These are phyloP conservation scores for Hansenula lynferdii DNA, from an alignment of 1,139 yeast genomes.

Conservation along the genomic window DNA sequence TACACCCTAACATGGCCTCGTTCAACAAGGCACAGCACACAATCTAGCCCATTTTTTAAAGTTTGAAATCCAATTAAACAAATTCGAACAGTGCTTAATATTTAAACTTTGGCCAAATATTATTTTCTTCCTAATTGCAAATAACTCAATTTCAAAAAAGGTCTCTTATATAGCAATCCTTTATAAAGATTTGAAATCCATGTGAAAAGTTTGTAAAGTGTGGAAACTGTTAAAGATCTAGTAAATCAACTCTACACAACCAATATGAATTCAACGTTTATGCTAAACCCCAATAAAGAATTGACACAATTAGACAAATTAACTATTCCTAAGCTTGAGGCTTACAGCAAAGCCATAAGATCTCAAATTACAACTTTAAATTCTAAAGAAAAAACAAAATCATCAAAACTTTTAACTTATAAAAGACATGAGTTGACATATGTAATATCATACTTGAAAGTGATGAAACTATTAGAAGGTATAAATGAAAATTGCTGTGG, in stretches of 20 bases:
- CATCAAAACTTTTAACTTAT: conserved; percentile 1
- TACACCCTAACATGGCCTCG: too few relatives aligned
- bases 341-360: conserved; percentile 5
- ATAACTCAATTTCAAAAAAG: too few relatives aligned
- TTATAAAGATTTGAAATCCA: too few relatives aligned
- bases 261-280: conserved; percentile 4
- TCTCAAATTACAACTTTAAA: conserved; percentile 1
- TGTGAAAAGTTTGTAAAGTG: too few relatives aligned
- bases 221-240: neutral
- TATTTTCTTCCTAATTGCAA: too few relatives aligned
- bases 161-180: too few relatives aligned
- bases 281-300: conserved; percentile 14
- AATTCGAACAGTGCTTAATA: too few relatives aligned
- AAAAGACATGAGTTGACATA: conserved; percentile 9
- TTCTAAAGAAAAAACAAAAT: neutral
- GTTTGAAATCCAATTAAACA: too few relatives aligned
- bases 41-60: too few relatives aligned
- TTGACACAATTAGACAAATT: conserved; percentile 12
- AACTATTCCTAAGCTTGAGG: conserved; percentile 12
- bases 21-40: too few relatives aligned
- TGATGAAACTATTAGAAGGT: conserved; percentile 10
- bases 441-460: conserved; percentile 7
- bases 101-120: too few relatives aligned
- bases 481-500: conserved; percentile 8
- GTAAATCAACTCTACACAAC: too few relatives aligned